Conservation (phyloP, 176 grass and related monocot genomes). For the Hordeum marinum region DNA sequence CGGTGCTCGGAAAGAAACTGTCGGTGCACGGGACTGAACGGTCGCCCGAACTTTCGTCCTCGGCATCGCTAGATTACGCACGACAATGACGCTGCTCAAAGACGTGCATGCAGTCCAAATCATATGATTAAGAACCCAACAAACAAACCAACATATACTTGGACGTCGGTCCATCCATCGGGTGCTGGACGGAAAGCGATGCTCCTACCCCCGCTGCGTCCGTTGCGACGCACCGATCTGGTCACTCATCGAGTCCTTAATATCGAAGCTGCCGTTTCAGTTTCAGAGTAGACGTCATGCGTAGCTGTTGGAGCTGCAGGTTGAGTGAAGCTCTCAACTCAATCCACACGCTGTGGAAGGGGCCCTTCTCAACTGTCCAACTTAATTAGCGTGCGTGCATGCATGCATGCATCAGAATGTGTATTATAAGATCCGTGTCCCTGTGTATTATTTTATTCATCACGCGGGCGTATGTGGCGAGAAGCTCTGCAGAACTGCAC, state of each 20-base stretch:
- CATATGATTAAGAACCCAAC: neutral
- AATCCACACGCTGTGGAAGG: neutral
- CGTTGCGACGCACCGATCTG: neutral
- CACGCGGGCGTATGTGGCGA: neutral
- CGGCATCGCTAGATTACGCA: neutral
- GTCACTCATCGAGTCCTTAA: neutral
- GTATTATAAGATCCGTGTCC: neutral
- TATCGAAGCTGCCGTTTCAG: neutral
- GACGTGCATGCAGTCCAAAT: neutral
- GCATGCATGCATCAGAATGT: neutral
- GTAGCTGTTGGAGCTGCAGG: neutral
- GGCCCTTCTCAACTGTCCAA: neutral
- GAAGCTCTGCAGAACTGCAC: neutral
- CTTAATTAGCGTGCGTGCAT: neutral
- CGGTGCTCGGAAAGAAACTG: neutral
- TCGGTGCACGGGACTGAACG: neutral
- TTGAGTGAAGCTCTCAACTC: neutral
- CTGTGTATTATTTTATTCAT: neutral
- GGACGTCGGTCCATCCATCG: neutral
- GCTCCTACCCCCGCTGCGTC: neutral
- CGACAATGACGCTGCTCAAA: neutral
- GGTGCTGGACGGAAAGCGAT: conserved; percentile 2
- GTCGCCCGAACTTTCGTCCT: neutral
- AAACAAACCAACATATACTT: neutral
- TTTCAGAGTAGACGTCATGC: neutral